A percentile compares a stretch with the other conserved stretches of the same genome.
phyloP scores from a whole-genome alignment of 129 eudicot genomes.

The Escallonia herrerae region DNA sequence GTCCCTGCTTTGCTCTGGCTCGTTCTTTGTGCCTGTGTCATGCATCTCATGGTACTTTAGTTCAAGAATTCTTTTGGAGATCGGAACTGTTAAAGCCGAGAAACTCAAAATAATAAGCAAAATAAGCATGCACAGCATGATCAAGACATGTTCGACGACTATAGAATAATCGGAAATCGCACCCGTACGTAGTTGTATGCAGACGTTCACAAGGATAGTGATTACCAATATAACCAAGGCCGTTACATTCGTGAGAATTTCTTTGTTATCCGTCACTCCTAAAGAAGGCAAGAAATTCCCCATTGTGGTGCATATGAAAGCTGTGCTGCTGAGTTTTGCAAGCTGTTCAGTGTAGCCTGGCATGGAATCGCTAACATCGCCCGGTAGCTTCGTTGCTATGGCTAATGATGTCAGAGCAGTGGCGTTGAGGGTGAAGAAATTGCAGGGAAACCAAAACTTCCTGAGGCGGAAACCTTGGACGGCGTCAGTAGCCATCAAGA shows the following conservation, averaged over 20 bases:
- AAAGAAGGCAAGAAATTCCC: slow-evolving; percentile 22
- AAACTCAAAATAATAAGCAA: not conserved
- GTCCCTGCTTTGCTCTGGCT: not conserved
- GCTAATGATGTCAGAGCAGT: slow-evolving; percentile 12
- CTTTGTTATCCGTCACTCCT: slow-evolving; percentile 12
- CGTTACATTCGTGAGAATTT: slow-evolving; percentile 14
- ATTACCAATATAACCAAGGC: slow-evolving; percentile 19
- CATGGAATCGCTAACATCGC: slow-evolving; percentile 8
- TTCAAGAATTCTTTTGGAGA: slow-evolving; percentile 7
- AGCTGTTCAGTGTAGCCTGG: slow-evolving; percentile 8
- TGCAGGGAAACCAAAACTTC: slow-evolving; percentile 19
- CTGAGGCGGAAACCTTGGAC: not conserved
- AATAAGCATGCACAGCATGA: slow-evolving; percentile 2
- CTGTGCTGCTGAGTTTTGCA: slow-evolving; percentile 14
- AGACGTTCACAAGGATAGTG: slow-evolving; percentile 16
- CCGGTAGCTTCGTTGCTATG: slow-evolving; percentile 14
- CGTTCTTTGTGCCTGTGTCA: not conserved
- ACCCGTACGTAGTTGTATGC: slow-evolving; percentile 9
- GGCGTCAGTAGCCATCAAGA: not conserved
- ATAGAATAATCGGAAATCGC: not conserved
- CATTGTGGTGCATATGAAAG: slow-evolving; percentile 17
- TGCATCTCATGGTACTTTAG: slow-evolving; percentile 4
- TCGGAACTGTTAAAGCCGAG: slow-evolving; percentile 15
- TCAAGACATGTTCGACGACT: not conserved
- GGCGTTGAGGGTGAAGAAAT: slow-evolving; percentile 13